Evolutionary conservation across 208 protist species (phyloP).

Genomic region (Crithidia bombi): DNA sequence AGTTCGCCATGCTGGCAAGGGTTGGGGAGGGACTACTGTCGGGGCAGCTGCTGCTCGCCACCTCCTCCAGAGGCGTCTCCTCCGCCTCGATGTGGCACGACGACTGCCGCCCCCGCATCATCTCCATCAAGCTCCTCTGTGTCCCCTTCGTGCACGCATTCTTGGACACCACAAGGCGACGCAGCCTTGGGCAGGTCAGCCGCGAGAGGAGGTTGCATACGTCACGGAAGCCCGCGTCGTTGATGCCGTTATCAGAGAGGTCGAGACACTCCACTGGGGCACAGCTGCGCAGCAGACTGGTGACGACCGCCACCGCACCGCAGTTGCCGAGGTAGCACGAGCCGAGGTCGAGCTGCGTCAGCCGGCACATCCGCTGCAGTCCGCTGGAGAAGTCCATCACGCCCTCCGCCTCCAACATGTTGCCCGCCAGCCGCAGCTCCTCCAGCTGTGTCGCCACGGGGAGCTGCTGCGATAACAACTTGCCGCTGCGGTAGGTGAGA

Average conservation of each 20-base stretch:
- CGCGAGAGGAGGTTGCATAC: constrained; percentile 43
- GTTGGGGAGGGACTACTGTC: constrained; percentile 9
- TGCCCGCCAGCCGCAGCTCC: constrained; percentile 51
- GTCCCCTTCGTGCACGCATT: constrained; percentile 54
- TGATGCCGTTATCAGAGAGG: constrained; percentile 68
- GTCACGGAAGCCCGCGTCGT: constrained; percentile 53
- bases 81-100: constrained; percentile 56
- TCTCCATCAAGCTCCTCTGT: constrained; percentile 29
- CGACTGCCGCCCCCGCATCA: constrained; percentile 44
- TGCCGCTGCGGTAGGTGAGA: constrained; percentile 51
- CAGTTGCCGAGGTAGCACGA: constrained; percentile 54
- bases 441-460: constrained; percentile 45
- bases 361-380: constrained; percentile 40
- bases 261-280: constrained; percentile 64
- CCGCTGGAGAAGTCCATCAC: constrained; percentile 49
- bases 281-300: constrained; percentile 38
- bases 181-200: constrained; percentile 40
- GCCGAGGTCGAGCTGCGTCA: constrained; percentile 48
- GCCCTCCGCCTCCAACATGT: constrained; percentile 65
- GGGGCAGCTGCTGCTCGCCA: constrained; percentile 25
- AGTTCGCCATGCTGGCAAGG: constrained; percentile 12
- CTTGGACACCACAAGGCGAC: constrained; percentile 48
- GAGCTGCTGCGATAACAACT: constrained; percentile 46
- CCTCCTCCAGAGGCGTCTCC: constrained; percentile 49
- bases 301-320: constrained; percentile 53